phyloP scores from a whole-genome alignment of 805 yeast species.

The Ogataea methylovora region DNA sequence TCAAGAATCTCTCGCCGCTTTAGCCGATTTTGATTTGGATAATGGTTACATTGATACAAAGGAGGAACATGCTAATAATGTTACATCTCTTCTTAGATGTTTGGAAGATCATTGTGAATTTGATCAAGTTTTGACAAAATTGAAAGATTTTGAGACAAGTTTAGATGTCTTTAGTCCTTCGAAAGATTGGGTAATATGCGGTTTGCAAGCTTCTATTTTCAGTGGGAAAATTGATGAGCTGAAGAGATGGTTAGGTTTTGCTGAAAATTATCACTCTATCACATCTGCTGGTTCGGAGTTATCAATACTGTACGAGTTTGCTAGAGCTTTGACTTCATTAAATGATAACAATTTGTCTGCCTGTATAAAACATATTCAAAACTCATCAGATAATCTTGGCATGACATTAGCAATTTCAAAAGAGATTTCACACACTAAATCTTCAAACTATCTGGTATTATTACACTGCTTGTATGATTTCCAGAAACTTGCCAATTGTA shows the following conservation, averaged over 20 bases:
- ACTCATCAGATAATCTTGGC: slow-evolving; percentile 56
- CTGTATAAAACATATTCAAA: slow-evolving; percentile 34
- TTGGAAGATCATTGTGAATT: slow-evolving; percentile 71
- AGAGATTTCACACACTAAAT: slow-evolving; percentile 43
- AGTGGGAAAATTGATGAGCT: slow-evolving; percentile 48
- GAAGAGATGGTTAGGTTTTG: slow-evolving; percentile 47
- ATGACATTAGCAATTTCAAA: slow-evolving; percentile 42
- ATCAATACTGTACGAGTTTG: slow-evolving; percentile 54
- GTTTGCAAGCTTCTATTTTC: slow-evolving; percentile 67
- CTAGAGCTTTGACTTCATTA: slow-evolving; percentile 50
- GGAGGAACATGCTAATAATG: slow-evolving; percentile 28
- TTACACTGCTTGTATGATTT: slow-evolving; percentile 59
- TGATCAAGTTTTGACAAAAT: slow-evolving; percentile 50
- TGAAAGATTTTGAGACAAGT: slow-evolving; percentile 29
- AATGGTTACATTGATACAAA: slow-evolving; percentile 10
- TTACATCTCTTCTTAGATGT: slow-evolving; percentile 57
- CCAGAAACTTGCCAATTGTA: slow-evolving; percentile 26
- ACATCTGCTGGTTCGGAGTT: slow-evolving; percentile 43
- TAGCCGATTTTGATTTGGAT: slow-evolving; percentile 33
- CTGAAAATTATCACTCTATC: slow-evolving; percentile 31
- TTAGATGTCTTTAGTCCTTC: slow-evolving; percentile 23
- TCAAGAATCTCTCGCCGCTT: slow-evolving; percentile 70
- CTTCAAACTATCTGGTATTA: slow-evolving; percentile 38
- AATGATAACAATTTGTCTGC: slow-evolving; percentile 23
- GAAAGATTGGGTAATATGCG: slow-evolving; percentile 57